These are phyloP conservation scores for Geoglossum glabrum DNA, from an alignment of 495 filamentous ascomycete genomes.

Conservation along the genomic window DNA sequence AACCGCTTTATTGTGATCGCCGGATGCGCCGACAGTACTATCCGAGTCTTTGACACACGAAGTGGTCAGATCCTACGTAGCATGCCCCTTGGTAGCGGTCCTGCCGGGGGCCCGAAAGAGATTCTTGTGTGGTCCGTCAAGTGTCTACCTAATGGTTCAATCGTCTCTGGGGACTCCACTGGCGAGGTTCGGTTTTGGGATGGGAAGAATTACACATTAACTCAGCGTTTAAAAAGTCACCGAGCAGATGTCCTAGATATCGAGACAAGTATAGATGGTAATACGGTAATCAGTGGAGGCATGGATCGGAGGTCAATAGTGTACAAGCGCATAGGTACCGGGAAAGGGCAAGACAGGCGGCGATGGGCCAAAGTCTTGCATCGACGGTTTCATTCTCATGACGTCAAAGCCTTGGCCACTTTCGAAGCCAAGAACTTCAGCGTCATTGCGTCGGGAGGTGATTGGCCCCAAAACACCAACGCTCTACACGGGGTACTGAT, in stretches of 20 bases:
- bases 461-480: slow-evolving; percentile 5
- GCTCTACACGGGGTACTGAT: neutral
- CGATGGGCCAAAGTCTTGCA: slow-evolving; percentile 77
- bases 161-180: slow-evolving; percentile 86
- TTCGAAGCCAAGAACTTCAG: slow-evolving; percentile 72
- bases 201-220: slow-evolving; percentile 68
- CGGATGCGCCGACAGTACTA: slow-evolving; percentile 80
- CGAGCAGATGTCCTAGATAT: slow-evolving; percentile 80
- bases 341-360: slow-evolving; percentile 32
- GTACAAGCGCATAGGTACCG: slow-evolving; percentile 38
- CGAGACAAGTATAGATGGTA: slow-evolving; percentile 56
- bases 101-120: slow-evolving; percentile 55
- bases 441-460: slow-evolving; percentile 82
- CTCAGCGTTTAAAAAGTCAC: slow-evolving; percentile 68
- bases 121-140: slow-evolving; percentile 86
- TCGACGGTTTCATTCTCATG: slow-evolving; percentile 65
- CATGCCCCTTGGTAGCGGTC: slow-evolving; percentile 68
- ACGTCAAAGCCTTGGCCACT: slow-evolving; percentile 86
- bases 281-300: slow-evolving; percentile 72
- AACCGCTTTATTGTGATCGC: slow-evolving; percentile 63
- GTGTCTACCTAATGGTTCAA: slow-evolving; percentile 64
- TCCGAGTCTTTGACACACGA: slow-evolving; percentile 74
- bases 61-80: slow-evolving; percentile 50
- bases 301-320: slow-evolving; percentile 74
- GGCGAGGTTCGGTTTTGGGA: slow-evolving; percentile 89